Base-by-base conservation (phyloP, 2,329 filamentous ascomycete species). In the Fusarium oxysporum region DNA sequence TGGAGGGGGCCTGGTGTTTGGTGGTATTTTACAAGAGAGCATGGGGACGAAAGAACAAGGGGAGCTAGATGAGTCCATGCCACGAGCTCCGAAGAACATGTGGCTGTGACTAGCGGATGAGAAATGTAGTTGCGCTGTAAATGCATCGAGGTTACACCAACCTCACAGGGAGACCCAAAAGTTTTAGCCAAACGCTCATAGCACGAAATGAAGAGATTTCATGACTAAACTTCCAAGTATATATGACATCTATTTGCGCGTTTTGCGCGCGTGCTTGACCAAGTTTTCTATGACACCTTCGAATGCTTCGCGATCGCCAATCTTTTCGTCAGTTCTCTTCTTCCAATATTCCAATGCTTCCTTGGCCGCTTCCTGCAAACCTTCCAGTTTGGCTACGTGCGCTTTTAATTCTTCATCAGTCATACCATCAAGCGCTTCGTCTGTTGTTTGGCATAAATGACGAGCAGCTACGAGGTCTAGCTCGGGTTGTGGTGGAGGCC, bases 271-370 rank as follows among this genome's bases (percentile, higher is more conserved):
- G 84, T 97, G 94, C 81, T 95, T 96, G 47, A 98, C 96, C 73
- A 98, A 82, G 81, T 97, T 98, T 83, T 97, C 96, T 87, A 98
- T 98, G 21, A 98, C 96, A 1, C 94, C 95, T 80, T 98, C 96
- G 81, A 98, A 96, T 6, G 95, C 94, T 80, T 98, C 96, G 76
- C 96, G 92, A 80, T 98, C 96, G 44, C 93, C 93, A 72, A 97
- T 85, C 77, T 96, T 94, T 76, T 95, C 94, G 80, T 97, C 95
- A 59, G 93, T 92, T 76, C 91, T 86, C 84, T 93, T 93, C 76
- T 93, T 88, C 96, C 96, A 98, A 80, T 96, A 97, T 73, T 94
- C 93, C 58, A 98, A 85, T 43, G 95, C 91, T 66, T 93, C 90
- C 62, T 92, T 92, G 7, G 94, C 94, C 28, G 88, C 86, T n/a